Percentiles rank a stretch among this genome's conserved stretches.
Evolutionary conservation across 2,329 filamentous ascomycete genomes (phyloP).

Genomic region (Penicillium hordei): DNA sequence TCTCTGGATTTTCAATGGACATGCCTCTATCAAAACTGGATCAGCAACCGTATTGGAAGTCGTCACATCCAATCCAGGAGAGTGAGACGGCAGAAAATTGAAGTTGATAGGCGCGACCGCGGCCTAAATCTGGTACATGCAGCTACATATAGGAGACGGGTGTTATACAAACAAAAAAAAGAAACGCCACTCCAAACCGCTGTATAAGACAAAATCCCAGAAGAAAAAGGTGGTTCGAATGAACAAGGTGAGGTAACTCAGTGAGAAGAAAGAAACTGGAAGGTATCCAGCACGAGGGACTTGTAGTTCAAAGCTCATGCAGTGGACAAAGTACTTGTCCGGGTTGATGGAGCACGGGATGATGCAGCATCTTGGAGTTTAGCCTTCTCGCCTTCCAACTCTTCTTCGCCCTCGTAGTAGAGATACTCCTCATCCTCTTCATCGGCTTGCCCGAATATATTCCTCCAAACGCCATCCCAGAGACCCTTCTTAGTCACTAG

Average conservation of each 20-base stretch:
- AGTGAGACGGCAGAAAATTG: too few relatives aligned
- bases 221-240: conserved; percentile 5
- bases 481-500: conserved; percentile 92
- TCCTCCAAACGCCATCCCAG: conserved; percentile 78
- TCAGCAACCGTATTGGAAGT: too few relatives aligned
- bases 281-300: neutral
- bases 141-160: conserved; percentile 12
- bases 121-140: too few relatives aligned
- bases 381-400: conserved; percentile 15
- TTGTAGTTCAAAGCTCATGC: conserved; percentile 7
- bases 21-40: too few relatives aligned
- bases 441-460: conserved; percentile 59
- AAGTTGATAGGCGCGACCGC: too few relatives aligned
- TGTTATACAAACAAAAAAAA: conserved; percentile 23
- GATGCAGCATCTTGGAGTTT: neutral
- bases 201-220: conserved; percentile 20
- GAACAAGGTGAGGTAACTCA: neutral
- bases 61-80: too few relatives aligned
- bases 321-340: conserved; percentile 18
- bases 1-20: too few relatives aligned
- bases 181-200: conserved; percentile 26
- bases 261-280: neutral
- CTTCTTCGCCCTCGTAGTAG: conserved; percentile 58
- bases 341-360: conserved; percentile 4
- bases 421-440: conserved; percentile 56